These are phyloP conservation scores for Calonectria hawksworthii DNA, from an alignment of 2,329 filamentous ascomycete species.

Conservation along the genomic window DNA sequence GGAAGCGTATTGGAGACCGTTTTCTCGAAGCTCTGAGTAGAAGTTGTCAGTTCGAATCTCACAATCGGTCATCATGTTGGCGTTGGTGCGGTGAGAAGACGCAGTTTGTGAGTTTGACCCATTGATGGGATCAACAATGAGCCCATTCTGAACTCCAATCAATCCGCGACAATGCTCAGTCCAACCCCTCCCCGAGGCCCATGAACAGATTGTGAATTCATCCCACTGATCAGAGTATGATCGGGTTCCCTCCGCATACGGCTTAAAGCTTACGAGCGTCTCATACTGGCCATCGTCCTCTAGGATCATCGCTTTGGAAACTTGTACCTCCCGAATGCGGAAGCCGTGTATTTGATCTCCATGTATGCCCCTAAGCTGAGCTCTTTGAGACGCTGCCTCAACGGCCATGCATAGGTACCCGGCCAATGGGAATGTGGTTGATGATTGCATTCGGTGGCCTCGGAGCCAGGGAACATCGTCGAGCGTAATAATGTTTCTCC, in stretches of 20 bases:
- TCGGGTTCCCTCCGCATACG: constrained; percentile 46
- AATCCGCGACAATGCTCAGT: constrained; percentile 70
- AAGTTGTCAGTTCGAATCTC: constrained; percentile 36
- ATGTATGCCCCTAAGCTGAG: constrained; percentile 38
- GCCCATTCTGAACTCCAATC: constrained; percentile 53
- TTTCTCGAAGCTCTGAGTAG: constrained; percentile 43
- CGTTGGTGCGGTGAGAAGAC: constrained; percentile 17
- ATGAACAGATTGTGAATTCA: constrained; percentile 70
- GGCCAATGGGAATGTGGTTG: constrained; percentile 68
- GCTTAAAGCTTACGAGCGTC: constrained; percentile 39
- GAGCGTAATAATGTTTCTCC: constrained; percentile 62
- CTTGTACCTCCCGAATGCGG: constrained; percentile 43
- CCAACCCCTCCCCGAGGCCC: constrained; percentile 66
- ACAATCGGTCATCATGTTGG: not conserved
- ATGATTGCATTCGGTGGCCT: constrained; percentile 70
- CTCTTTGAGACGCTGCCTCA: constrained; percentile 59
- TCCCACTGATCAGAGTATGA: constrained; percentile 62
- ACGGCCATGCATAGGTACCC: constrained; percentile 67
- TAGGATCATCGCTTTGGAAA: constrained; percentile 44
- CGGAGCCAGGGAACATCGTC: constrained; percentile 69
- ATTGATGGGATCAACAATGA: constrained; percentile 38
- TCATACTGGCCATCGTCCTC: constrained; percentile 45
- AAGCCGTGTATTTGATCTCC: constrained; percentile 34
- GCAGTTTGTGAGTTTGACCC: constrained; percentile 16
- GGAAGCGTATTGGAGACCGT: constrained; percentile 44